These are phyloP conservation scores for Nyssa sinensis DNA, from an alignment of 148 eudicot genomes.

Conservation along the genomic window DNA sequence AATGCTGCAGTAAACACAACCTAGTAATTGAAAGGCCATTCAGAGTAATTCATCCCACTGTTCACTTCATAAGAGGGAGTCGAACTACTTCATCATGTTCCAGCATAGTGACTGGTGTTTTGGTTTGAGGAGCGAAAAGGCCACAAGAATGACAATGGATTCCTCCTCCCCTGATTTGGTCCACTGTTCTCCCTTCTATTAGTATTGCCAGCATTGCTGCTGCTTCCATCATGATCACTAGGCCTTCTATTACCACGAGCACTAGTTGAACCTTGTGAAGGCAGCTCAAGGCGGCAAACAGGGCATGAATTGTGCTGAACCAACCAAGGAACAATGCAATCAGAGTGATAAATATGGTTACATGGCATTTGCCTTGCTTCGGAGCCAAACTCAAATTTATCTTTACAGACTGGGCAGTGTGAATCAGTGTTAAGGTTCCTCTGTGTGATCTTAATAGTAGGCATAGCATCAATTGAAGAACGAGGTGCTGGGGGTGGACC, in stretches of 20 bases:
- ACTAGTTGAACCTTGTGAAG: constrained; percentile 41
- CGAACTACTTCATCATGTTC: constrained; percentile 40
- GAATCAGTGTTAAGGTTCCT: constrained; percentile 76
- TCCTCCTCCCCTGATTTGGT: constrained; percentile 57
- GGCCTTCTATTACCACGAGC: constrained; percentile 30
- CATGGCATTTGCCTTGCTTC: constrained; percentile 96
- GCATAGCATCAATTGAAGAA: constrained; percentile 83
- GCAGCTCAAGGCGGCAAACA: constrained; percentile 84
- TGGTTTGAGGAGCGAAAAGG: constrained; percentile 72
- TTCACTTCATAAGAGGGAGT: constrained; percentile 40
- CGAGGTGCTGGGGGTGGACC: constrained; percentile 96
- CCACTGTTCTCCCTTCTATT: constrained; percentile 37
- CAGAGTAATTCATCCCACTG: constrained; percentile 47
- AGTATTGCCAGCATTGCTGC: constrained; percentile 15
- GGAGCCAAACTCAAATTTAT: constrained; percentile 67
- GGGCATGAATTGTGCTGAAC: constrained; percentile 96
- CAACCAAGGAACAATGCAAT: constrained; percentile 93
- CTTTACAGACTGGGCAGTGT: constrained; percentile 92
- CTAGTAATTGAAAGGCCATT: constrained; percentile 71
- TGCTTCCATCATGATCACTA: constrained; percentile 28
- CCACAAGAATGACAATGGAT: constrained; percentile 68
- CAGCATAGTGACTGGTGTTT: constrained; percentile 33
- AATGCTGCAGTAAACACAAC: constrained; percentile 17
- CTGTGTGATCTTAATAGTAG: constrained; percentile 65
- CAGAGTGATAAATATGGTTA: constrained; percentile 79